These are phyloP conservation scores for Azolla pinnata DNA, from an alignment of 75 land plant genomes.

Conservation along the genomic window DNA sequence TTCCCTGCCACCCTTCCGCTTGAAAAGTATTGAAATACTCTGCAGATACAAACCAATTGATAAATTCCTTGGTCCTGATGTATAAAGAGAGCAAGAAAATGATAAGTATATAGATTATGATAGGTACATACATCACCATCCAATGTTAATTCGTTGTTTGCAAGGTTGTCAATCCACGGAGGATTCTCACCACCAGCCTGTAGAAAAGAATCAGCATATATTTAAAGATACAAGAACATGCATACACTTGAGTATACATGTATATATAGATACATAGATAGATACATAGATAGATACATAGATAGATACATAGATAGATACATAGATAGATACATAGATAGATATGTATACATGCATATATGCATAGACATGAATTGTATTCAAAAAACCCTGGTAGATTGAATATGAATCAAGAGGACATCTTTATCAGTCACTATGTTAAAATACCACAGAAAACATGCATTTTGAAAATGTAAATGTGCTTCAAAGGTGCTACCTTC, in stretches of 20 bases:
- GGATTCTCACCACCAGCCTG: no score
- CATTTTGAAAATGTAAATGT: no score
- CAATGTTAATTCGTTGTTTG: no score
- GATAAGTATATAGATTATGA: not conserved
- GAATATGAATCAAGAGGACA: no score
- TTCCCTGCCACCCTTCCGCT: slow-evolving; percentile 54
- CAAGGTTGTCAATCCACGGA: no score
- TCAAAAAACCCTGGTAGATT: no score
- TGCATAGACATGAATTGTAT: not conserved
- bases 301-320: not conserved
- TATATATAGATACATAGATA: not conserved
- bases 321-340: not conserved
- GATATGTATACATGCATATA: not conserved
- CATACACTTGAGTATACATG: not conserved
- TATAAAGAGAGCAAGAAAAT: not conserved
- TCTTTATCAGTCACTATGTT: no score
- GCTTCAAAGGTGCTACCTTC: no score
- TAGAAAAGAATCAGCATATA: not conserved
- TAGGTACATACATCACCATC: not conserved
- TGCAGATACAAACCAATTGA: slow-evolving; percentile 14
- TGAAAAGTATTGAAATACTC: slow-evolving; percentile 37
- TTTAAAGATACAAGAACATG: not conserved
- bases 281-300: not conserved
- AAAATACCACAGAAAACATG: no score
- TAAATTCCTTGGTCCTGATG: not conserved